Evolutionary conservation across 2,329 filamentous ascomycete species (phyloP), one percentile per base, ranked within the genome.

Genomic region (Ophiostoma pallidulum): DNA sequence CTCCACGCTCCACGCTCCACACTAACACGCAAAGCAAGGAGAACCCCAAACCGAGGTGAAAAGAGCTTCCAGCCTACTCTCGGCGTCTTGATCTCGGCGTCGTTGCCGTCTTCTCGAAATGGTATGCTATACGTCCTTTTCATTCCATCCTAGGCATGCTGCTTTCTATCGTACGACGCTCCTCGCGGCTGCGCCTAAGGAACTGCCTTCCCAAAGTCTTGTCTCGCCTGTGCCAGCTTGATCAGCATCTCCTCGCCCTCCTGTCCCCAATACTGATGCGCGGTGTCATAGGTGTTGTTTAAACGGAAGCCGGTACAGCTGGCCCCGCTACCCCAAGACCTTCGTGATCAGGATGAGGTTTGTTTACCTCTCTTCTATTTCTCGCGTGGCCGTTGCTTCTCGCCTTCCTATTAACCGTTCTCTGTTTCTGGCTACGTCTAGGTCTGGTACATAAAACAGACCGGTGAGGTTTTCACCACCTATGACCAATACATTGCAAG

Each of bases 221-320:
- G n/a, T n/a, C n/a, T n/a, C n/a, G n/a, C n/a, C n/a, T n/a, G n/a
- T n/a, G n/a, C n/a, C n/a, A n/a, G n/a, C n/a, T n/a, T n/a, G n/a
- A n/a, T n/a, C n/a, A n/a, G n/a, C n/a, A n/a, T n/a, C n/a, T n/a
- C n/a, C n/a, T n/a, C 26, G 9, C 38, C 22, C 31, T 32, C n/a
- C 33, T n/a, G 20, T 18, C 18, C 14, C 14, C n/a, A n/a, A 33
- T 37, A 16, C 35, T 45, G 5, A 45, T 16, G 33, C 35, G 9
- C 8, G 9, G 33, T 4, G 13, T 39, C 45, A 43, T 62, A 97
- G 91, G 91, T 98, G 58, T 77, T 95, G 55, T 96, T 86, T 68
- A 97, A 97, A 72, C 81, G 92, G 60, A 97, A 97, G 69, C 90
- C 90, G 49, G 89, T 97, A 61, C 82, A 86, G 68, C 85, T 88